These are phyloP conservation scores for Phyllosticta citrichinensis DNA, from an alignment of 2,329 filamentous ascomycete species.

Conservation along the genomic window DNA sequence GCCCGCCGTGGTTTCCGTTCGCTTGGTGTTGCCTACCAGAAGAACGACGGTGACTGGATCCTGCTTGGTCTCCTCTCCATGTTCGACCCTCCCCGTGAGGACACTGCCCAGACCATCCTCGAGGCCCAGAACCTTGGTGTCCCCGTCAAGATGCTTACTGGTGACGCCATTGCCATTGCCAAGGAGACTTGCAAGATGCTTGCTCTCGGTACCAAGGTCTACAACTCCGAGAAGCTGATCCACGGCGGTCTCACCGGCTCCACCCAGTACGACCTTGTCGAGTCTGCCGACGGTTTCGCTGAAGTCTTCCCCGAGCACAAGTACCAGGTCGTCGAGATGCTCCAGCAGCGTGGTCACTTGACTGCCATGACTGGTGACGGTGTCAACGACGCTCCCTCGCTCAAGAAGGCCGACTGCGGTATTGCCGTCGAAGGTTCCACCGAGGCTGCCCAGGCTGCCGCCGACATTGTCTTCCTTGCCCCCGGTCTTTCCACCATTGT, in stretches of 20 bases:
- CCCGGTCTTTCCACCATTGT: constrained; percentile 63
- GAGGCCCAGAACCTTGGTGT: constrained; percentile 69
- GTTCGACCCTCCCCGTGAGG: constrained; percentile 71
- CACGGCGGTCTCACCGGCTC: constrained; percentile 64
- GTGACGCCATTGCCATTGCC: constrained; percentile 69
- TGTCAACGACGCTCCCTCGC: constrained; percentile 64
- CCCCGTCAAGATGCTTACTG: constrained; percentile 72
- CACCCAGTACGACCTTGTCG: constrained; percentile 65
- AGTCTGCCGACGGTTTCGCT: constrained; percentile 63
- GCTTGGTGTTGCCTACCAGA: constrained; percentile 68
- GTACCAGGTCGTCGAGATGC: constrained; percentile 66
- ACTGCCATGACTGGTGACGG: constrained; percentile 68
- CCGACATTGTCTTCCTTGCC: constrained; percentile 66
- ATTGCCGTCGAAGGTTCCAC: constrained; percentile 64
- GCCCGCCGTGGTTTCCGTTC: constrained; percentile 72
- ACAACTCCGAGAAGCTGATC: constrained; percentile 69
- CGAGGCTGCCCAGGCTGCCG: constrained; percentile 61
- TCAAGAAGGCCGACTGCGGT: constrained; percentile 67
- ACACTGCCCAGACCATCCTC: constrained; percentile 68
- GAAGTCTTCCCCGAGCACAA: constrained; percentile 70
- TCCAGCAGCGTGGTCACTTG: constrained; percentile 62
- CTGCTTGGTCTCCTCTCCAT: constrained; percentile 68
- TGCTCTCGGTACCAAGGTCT: constrained; percentile 68
- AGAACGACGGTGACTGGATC: constrained; percentile 64
- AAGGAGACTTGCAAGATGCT: constrained; percentile 79